Base-by-base conservation (phyloP, 2,329 filamentous ascomycete species). In the Phyllosticta capitalensis region DNA sequence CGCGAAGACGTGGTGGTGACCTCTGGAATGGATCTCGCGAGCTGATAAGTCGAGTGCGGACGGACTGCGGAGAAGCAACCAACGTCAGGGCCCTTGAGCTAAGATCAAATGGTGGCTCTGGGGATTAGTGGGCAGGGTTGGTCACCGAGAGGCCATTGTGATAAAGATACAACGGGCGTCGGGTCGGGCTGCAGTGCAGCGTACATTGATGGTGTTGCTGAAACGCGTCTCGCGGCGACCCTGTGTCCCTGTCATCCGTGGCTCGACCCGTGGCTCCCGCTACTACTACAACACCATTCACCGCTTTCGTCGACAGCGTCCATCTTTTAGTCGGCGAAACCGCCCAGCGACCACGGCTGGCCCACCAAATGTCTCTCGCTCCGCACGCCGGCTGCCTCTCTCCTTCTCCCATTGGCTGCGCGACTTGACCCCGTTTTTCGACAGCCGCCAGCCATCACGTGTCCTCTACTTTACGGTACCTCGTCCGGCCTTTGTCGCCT, bases 1-100 rank as follows among this genome's bases (percentile, higher is more conserved):
- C 22, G 21, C 52, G 55, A 10, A 19, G 55, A 17, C 21, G 38
- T 30, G 55, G 51, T 49, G 33, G 56, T 50, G 53, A 59, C 24
- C 24, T 26, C 54, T 38, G 56, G 52, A 54, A 54, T n/a, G 50
- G 22, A 5, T 20, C 52, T 26, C 33, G 22, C 20, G 56, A 58
- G 56, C 56, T 58, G 56, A 21, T 52, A 45, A 19, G 12, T 45
- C 38, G 14, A n/a, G 38, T 45, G 38, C 38, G 38, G 38, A 45
- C 38, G 38, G 38, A 54, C 56, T 59, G 52, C 33, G 52, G 52
- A 59, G 57, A 55, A 59, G 52, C 58, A 45, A 19, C 38, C 38
- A 45, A n/a, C 14, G 38, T 45, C 38, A 45, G 38, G 38, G 14
- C 38, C 38, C 14, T 45, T 1, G 38, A 6, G 38, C 38, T 45